Percentiles rank a stretch among this genome's conserved stretches.
Conservation (phyloP, 1,284 basidiomycete genomes). For the Marasmius tenuissimus region DNA sequence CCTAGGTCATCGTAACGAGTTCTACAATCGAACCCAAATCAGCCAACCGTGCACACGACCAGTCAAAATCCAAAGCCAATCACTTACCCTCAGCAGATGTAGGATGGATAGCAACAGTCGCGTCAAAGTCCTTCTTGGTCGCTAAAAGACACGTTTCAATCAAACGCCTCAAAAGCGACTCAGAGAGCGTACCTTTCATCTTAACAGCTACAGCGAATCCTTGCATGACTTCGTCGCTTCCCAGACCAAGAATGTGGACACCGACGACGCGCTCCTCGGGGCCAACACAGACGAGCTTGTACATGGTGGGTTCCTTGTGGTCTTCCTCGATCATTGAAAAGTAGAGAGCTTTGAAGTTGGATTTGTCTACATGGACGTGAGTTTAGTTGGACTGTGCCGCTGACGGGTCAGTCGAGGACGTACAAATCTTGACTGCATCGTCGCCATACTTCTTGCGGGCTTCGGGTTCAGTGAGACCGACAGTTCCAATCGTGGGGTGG, state of each 20-base stretch:
- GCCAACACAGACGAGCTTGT: slow-evolving; percentile 88
- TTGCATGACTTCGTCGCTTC: slow-evolving; percentile 92
- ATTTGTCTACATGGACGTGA: slow-evolving; percentile 50
- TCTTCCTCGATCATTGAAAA: slow-evolving; percentile 85
- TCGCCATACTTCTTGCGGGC: slow-evolving; percentile 87
- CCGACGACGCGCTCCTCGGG: slow-evolving; percentile 94
- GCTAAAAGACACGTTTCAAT: slow-evolving; percentile 40
- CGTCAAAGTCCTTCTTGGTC: slow-evolving; percentile 81
- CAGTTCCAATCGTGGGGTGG: slow-evolving; percentile 90
- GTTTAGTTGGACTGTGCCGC: neutral
- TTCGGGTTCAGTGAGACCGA: slow-evolving; percentile 89
- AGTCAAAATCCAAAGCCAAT: neutral
- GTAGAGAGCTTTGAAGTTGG: slow-evolving; percentile 82
- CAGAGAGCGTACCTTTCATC: slow-evolving; percentile 73
- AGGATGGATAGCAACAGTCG: slow-evolving; percentile 91
- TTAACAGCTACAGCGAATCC: slow-evolving; percentile 95
- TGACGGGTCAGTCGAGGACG: slow-evolving; percentile 25
- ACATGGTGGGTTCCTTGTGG: slow-evolving; percentile 91
- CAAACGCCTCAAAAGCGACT: neutral
- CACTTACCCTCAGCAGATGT: slow-evolving; percentile 72
- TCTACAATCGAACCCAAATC: neutral
- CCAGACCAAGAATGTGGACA: slow-evolving; percentile 88
- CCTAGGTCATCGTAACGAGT: neutral
- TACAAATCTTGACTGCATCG: slow-evolving; percentile 88
- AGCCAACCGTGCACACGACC: neutral